Base-by-base conservation (phyloP, 2,329 filamentous ascomycete species). In the Cryoendolithus antarcticus region DNA sequence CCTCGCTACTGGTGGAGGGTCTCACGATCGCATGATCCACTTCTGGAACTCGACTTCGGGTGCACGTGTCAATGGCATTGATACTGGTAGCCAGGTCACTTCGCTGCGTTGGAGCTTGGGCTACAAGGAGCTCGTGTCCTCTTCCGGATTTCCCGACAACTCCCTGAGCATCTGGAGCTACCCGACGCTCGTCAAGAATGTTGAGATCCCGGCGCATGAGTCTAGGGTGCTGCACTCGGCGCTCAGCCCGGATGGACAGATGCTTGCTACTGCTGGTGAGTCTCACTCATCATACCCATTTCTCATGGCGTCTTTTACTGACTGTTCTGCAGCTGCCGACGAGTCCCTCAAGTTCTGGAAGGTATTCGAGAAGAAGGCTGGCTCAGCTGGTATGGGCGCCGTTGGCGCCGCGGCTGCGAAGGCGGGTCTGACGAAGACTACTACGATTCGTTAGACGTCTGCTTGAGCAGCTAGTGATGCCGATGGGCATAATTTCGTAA, bases 271-370 rank as follows among this genome's bases (percentile, higher is more conserved):
- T 37, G 89, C 91, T 44, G 24, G 24, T 27, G 6, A 27, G 24
- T 27, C 7, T 4, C 24, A 8, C 5, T 6, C n/a, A 27, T 27
- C 4, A 27, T 8, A 27, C 24, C 3, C 24, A 3, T 27, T 27
- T 8, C n/a, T n/a, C n/a, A n/a, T n/a, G n/a, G n/a, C n/a, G n/a
- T n/a, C 24, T 27, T 27, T 3, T 27, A 27, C 24, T 27, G 24
- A 27, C 24, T 27, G 24, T 27, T 3, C 6, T 4, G 6, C 24
- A 27, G 84, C 89, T 52, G 88, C 89, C 30, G 91, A 98, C 56
- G 91, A 98, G 72, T 89, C 82, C 58, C 73, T 98, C 63, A 98
- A 98, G 70, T 98, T 98, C 74, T 98, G 91, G 91, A 98, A 98
- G 78, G 74, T 98, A 53, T 98, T 98, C 58, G 91, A 98, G 74